Evolutionary conservation across 1,284 basidiomycete genomes (phyloP), one percentile per base, ranked within the genome.

Genomic region (Ceratobasidium papillatum): DNA sequence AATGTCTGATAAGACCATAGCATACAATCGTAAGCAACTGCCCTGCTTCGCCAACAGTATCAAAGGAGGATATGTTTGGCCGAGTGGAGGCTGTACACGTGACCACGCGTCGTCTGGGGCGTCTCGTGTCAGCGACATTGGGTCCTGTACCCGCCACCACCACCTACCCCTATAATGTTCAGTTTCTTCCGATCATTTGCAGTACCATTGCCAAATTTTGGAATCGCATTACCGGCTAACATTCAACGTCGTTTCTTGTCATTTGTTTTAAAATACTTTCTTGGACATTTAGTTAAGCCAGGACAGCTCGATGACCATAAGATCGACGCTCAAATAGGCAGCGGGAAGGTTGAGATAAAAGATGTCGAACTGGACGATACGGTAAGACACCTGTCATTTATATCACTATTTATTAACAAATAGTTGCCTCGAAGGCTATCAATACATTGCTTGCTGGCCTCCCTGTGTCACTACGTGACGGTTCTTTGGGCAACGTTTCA

Each of bases 201-300:
- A 22, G 43, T 72, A 27, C 69, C 56, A 12, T 19, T 72, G 2
- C 69, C 56, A 19, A 72, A 56, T 25, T 72, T 72, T 32, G 69
- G 69, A 51, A 72, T 84, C 52, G 84, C 92, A 0, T 85, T 98
- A 19, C 94, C 96, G 7, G 88, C 93, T 4, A 88, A 89, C 77
- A 91, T 99, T 56, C 96, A 98, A 84, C 87, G 91, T 69, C 89
- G 94, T 65, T 95, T 99, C 83, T 86, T 98, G 36, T 94, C 94
- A 1, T 98, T 95, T 81, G 84, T 95, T 59, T 86, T 99, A 77
- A 93, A 91, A 84, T 90, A 91, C 77, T 87, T 90, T 1, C 85
- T 98, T 0, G 96, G 96, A 1, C 91, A 93, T 79, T 87, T 98
- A 77, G 87, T 98, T 77, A 91, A 92, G 79, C 93, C 93, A 30